Base-by-base conservation (phyloP, 306 rosid species). In the Astragalus membranaceus region DNA sequence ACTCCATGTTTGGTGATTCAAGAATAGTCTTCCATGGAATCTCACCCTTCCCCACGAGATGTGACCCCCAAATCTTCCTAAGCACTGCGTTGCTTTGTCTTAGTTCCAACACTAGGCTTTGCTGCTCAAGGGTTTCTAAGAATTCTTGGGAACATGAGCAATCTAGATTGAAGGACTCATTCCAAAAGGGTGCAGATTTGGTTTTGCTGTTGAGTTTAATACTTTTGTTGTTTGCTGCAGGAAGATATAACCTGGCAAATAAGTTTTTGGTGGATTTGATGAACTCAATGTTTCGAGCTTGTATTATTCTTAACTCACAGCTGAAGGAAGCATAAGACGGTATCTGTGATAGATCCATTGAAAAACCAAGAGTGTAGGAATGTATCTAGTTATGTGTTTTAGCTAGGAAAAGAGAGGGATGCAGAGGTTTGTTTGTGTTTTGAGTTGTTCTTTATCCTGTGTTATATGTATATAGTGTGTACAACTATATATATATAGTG, bases 161-260 rank as follows among this genome's bases (percentile, higher is more conserved):
- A 33, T 87, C 97, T 69, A 94, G 59, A 29, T 65, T 81, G 65
- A 91, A 81, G 46, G 92, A 79, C 14, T 94, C 85, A n/a, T 88
- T 72, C 96, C 98, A 94, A 43, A 79, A 69, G 36, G 84, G 85
- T 6, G 55, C 75, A 11, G 75, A 49, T 37, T 59, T 76, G 39
- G 86, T 84, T 52, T 71, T 81, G 37, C 72, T 88, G 62, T 83
- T 79, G 5, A 89, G 79, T 49, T 66, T 64, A 62, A 94, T 67
- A 58, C 63, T 85, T 46, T 63, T 74, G 77, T 81, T 73, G 74
- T 48, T 78, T 26, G 83, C 87, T 15, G 83, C 35, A 0, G 92
- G 79, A 48, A 91, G 88, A 77, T 83, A 79, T 49, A 70, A 51
- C 70, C 96, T 87, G 4, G 85, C 71, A 64, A 93, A 86, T 9